Evolutionary conservation across 106 monocot genomes (phyloP), one percentile per base, ranked within the genome.

Genomic region (Allium sativum): DNA sequence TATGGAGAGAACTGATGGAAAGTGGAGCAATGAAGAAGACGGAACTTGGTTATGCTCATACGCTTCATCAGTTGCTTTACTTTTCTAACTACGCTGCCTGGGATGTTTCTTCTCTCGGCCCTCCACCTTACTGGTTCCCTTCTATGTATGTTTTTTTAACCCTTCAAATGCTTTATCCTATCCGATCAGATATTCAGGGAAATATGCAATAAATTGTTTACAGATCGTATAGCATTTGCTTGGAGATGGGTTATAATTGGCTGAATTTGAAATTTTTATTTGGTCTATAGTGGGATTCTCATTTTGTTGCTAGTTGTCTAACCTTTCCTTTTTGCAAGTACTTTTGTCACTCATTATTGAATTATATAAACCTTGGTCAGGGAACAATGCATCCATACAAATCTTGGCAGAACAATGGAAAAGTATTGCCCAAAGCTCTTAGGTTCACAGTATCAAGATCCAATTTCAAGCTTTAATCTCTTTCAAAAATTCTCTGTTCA

Each of bases 21-120:
- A 46, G 48, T 4, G 56, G 76, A 18, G n/a, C 88, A 18, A 65
- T 93, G 74, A 72, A 61, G 65, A 31, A 31, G 1, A 31, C 31
- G 31, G 5, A 31, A 31, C 94, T 86, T 45, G 64, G 52, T 10
- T 78, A 90, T 58, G 86, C 94, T 12, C 84, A 87, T 70, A 44
- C 78, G 18, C 78, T 95, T 21, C 86, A 95, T 64, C 86, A 79
- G 86, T 81, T 95, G 53, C 79, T 95, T 42, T 95, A 84, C 70
- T 87, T 86, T 79, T 79, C 89, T n/a, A 77, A 79, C 7, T 95
- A 86, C 61, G 66, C 70, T 12, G 22, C 44, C 9, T 95, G 94
- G 89, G 83, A 90, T 46, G 40, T 42, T 6, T 64, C 78, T 16
- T 21, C 56, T 53, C 62, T 81, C 1, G 94, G 94, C 12, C 89